Percentiles rank a stretch among this genome's conserved stretches.
These are phyloP conservation scores for Zygnema cylindricum DNA, from an alignment of 139 green algal species.

Conservation along the genomic window DNA sequence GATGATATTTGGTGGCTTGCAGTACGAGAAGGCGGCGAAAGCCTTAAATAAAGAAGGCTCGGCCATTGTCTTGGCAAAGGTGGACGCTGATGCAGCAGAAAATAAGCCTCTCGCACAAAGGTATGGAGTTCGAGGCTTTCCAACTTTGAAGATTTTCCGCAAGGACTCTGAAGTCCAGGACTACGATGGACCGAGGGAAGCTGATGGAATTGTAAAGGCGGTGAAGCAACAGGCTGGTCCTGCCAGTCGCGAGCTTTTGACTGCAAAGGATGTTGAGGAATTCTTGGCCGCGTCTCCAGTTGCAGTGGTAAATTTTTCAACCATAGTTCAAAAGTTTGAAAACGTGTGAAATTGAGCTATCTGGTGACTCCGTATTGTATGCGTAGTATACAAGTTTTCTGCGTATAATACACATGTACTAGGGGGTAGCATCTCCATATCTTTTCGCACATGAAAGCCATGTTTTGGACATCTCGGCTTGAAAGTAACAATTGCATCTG, in stretches of 20 bases:
- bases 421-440: no score
- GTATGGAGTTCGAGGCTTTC: slow-evolving; percentile 61
- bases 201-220: slow-evolving; percentile 59
- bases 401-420: no score
- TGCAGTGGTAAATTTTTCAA: slow-evolving; percentile 48
- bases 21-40: slow-evolving; percentile 55
- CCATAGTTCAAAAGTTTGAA: no score
- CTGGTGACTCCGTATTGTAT: no score
- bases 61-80: slow-evolving; percentile 35
- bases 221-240: slow-evolving; percentile 60
- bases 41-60: slow-evolving; percentile 24
- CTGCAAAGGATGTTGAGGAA: slow-evolving; percentile 39
- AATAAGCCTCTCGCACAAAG: slow-evolving; percentile 59
- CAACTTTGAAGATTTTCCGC: slow-evolving; percentile 64
- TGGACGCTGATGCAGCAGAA: slow-evolving; percentile 37
- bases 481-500: no score
- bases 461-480: no score
- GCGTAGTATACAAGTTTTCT: no score
- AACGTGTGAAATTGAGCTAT: no score
- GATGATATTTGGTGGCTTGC: slow-evolving; percentile 26
- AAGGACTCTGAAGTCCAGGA: slow-evolving; percentile 44
- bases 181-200: slow-evolving; percentile 61
- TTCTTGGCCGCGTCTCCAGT: slow-evolving; percentile 28
- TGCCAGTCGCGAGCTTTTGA: slow-evolving; percentile 40
- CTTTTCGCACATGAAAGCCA: no score